Percentiles rank a stretch among this genome's conserved stretches.
Conservation (phyloP, 495 filamentous ascomycete species). For the Haplographium delicatum region DNA sequence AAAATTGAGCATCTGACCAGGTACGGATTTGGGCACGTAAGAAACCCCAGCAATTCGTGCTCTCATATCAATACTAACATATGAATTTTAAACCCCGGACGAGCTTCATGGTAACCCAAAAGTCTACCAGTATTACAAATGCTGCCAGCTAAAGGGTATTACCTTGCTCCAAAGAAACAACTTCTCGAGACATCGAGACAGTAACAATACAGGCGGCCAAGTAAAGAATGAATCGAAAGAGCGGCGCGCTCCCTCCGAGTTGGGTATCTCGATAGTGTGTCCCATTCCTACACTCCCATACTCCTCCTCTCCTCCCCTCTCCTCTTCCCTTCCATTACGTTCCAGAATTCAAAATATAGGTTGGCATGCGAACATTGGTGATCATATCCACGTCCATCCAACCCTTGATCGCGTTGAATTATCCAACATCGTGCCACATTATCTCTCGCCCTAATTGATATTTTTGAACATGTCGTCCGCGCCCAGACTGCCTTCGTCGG, state of each 20-base stretch:
- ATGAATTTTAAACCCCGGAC: slow-evolving; percentile 15
- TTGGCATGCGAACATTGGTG: slow-evolving; percentile 17
- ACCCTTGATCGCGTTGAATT: slow-evolving; percentile 16
- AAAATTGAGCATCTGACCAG: no score
- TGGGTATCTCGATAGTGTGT: slow-evolving; percentile 22
- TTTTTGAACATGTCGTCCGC: slow-evolving; percentile 52
- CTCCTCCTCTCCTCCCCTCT: neutral
- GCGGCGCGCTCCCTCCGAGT: slow-evolving; percentile 20
- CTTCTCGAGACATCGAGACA: slow-evolving; percentile 4
- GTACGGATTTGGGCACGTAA: no score
- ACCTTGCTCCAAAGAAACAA: slow-evolving; percentile 9
- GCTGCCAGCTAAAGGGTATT: slow-evolving; percentile 19
- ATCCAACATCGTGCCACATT: slow-evolving; percentile 6
- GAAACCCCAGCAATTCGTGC: neutral
- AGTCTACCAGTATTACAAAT: slow-evolving; percentile 21
- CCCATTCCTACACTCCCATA: neutral
- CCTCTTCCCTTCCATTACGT: neutral
- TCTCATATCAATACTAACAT: slow-evolving; percentile 13
- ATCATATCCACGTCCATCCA: slow-evolving; percentile 13
- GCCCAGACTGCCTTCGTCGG: slow-evolving; percentile 39
- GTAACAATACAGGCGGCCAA: slow-evolving; percentile 8
- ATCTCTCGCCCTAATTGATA: slow-evolving; percentile 36
- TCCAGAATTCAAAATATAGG: slow-evolving; percentile 11
- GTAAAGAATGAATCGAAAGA: slow-evolving; percentile 14
- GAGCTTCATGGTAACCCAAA: slow-evolving; percentile 9